Evolutionary conservation across 116 monocot genomes (phyloP).

Genomic region (Phalaenopsis hybrid): DNA sequence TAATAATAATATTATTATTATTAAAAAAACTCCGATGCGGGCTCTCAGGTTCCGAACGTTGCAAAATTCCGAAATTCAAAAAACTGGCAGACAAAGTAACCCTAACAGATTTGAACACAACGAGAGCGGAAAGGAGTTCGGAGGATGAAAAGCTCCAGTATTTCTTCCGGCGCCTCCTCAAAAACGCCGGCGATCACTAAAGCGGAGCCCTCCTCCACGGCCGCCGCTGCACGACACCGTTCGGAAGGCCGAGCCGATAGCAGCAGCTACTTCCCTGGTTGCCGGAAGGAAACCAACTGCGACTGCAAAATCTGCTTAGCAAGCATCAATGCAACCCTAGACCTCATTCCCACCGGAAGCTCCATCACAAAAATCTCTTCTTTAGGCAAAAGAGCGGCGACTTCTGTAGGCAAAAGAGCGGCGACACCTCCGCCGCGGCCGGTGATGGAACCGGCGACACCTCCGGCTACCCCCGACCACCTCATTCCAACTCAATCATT

Average conservation of each 20-base stretch:
- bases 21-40: background rate
- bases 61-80: background rate
- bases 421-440: background rate
- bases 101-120: background rate
- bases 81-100: background rate
- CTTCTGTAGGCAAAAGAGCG: conserved; percentile 7
- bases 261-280: conserved; percentile 66
- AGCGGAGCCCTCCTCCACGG: background rate
- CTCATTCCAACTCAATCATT: conserved; percentile 1
- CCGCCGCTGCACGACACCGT: conserved; percentile 4
- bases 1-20: too few relatives aligned
- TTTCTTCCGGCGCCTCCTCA: conserved; percentile 18
- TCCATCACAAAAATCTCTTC: conserved; percentile 21
- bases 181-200: background rate
- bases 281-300: conserved; percentile 84
- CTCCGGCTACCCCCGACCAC: conserved; percentile 14
- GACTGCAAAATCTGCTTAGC: conserved; percentile 79
- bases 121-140: background rate
- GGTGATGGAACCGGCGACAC: background rate
- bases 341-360: conserved; percentile 47
- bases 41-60: background rate
- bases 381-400: background rate
- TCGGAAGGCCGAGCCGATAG: conserved; percentile 14
- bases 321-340: conserved; percentile 77
- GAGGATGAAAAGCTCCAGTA: conserved; percentile 8